Percentiles rank a stretch among this genome's conserved stretches.
These are phyloP conservation scores for Linnemannia exigua DNA, from an alignment of 192 early-diverging fungal genomes.

Conservation along the genomic window DNA sequence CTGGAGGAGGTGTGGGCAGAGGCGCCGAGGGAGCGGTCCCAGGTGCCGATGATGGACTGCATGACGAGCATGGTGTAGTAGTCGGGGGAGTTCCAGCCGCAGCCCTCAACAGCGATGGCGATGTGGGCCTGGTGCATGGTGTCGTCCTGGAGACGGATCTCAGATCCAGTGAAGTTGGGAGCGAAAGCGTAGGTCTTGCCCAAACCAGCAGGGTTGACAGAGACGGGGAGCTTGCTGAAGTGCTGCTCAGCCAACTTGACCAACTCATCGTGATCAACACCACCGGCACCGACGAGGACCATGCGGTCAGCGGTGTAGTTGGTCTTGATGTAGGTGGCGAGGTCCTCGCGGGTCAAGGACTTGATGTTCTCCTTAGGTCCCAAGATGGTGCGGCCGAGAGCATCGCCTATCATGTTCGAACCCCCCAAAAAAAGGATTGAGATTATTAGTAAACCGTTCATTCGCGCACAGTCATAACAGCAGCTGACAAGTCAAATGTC, in stretches of 20 bases:
- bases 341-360: conserved; percentile 87
- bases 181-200: conserved; percentile 61
- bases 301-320: conserved; percentile 99
- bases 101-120: conserved; percentile 97
- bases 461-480: not conserved
- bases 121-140: conserved; percentile 94
- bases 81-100: conserved; percentile 94
- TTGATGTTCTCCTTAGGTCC: conserved; percentile 96
- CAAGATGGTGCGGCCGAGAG: conserved; percentile 93
- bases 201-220: conserved; percentile 62
- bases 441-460: not conserved
- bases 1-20: conserved; percentile 89
- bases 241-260: conserved; percentile 94
- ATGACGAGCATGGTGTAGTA: conserved; percentile 97
- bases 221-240: conserved; percentile 85
- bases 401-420: conserved; percentile 61
- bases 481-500: not conserved
- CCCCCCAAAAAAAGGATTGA: not conserved
- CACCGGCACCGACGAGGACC: conserved; percentile 95
- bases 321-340: conserved; percentile 89
- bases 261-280: conserved; percentile 93
- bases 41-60: conserved; percentile 96
- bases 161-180: conserved; percentile 91
- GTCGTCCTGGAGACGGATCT: conserved; percentile 90
- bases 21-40: conserved; percentile 95